Conservation (phyloP, 2,329 filamentous ascomycete genomes). For the Verticillium isaacii region DNA sequence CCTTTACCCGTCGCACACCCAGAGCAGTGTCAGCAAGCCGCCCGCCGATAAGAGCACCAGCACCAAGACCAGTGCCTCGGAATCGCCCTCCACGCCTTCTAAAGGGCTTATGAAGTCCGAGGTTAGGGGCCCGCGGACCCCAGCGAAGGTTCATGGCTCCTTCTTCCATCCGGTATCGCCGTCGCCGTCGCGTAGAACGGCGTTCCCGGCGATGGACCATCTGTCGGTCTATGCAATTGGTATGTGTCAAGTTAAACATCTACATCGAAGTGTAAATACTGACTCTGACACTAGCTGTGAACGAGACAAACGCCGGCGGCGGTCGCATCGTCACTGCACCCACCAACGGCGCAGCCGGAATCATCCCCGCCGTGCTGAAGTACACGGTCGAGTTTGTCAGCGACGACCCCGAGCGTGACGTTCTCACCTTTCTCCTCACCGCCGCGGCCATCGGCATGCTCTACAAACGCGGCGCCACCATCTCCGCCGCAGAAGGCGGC, state of each 20-base stretch:
- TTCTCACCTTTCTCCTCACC: conserved; percentile 43
- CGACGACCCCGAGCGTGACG: conserved; percentile 43
- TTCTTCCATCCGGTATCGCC: conserved; percentile 40
- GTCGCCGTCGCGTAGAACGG: conserved; percentile 38
- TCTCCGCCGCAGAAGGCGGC: conserved; percentile 45
- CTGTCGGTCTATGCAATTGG: conserved; percentile 44
- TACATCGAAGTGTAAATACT: not conserved
- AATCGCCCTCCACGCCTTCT: not conserved
- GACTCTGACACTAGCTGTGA: conserved; percentile 26
- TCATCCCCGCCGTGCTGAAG: conserved; percentile 46
- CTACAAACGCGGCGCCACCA: conserved; percentile 47
- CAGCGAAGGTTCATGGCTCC: conserved; percentile 36
- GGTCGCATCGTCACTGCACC: conserved; percentile 47
- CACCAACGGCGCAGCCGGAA: conserved; percentile 46
- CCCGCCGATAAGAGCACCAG: not conserved
- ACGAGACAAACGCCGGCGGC: conserved; percentile 47
- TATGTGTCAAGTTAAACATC: not conserved
- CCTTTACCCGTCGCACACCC: conserved; percentile 33
- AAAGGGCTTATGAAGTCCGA: not conserved
- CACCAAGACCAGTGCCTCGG: conserved; percentile 1
- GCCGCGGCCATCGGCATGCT: conserved; percentile 47
- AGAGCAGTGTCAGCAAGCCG: conserved; percentile 11
- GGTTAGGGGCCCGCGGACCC: conserved; percentile 23
- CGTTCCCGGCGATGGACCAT: conserved; percentile 46
- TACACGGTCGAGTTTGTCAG: conserved; percentile 46